Base-by-base conservation (phyloP, 2,329 filamentous ascomycete genomes). In the Hypoxylon sp. region DNA sequence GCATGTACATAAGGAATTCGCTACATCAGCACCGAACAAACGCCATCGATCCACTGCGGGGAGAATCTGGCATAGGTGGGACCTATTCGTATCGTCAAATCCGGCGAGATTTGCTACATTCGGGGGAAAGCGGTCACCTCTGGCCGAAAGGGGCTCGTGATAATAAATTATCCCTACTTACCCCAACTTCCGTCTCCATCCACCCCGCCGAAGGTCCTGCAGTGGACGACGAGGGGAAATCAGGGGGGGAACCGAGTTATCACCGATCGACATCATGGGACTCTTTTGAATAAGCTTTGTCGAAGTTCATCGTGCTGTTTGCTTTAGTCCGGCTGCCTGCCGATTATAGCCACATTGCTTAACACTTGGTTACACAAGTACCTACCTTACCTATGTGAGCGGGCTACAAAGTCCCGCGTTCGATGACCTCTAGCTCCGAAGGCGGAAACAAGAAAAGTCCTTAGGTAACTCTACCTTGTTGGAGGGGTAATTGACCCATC, bases 71-170 rank as follows among this genome's bases (percentile, higher is more conserved):
- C 36, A 56, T 24, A 26, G 46, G 48, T 46, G 40, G 49, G 36
- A 40, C 20, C 16, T 42, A 7, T 24, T 54, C 18, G 26, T 51
- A 36, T 62, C 28, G 61, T 63, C 36, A 14, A 52, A 60, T 30
- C 64, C 53, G 56, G 53, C 61, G 54, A 60, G 54, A 55, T 30
- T 49, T 46, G 11, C 56, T 69, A 67, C 53, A 50, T 51, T 73
- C 72, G 72, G 64, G 60, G 60, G 28, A 66, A 73, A 73, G 70
- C 69, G 54, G 60, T 62, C 67, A 44, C 70, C 70, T 64, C 54
- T 65, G 63, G 61, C 48, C 48, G 61, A 62, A 57, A 26, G 32
- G 55, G 58, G 40, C 30, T 61, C 12, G 26, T 36, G 48, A 40
- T 28, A 22, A 9, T 32, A 8, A 11, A 11, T 7, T 55, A 26